These are phyloP conservation scores for Penicillium roqueforti DNA, from an alignment of 495 filamentous ascomycete species.

Conservation along the genomic window DNA sequence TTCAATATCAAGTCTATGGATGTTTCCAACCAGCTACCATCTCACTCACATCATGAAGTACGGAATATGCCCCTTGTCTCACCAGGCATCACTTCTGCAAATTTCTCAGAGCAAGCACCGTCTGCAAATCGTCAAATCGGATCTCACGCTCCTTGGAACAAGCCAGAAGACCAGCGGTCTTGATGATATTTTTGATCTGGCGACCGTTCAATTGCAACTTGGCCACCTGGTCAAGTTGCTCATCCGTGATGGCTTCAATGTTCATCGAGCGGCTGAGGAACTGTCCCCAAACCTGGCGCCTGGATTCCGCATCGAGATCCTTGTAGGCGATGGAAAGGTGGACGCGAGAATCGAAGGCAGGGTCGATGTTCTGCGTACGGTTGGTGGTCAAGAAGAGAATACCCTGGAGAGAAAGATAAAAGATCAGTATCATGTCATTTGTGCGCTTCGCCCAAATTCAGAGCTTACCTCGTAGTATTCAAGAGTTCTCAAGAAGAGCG, in stretches of 20 bases:
- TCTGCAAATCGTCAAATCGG: constrained; percentile 15
- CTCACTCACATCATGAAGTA: not conserved
- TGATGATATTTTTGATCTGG: constrained; percentile 52
- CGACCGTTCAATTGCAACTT: constrained; percentile 27
- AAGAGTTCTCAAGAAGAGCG: constrained; percentile 49
- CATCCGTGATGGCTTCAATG: constrained; percentile 19
- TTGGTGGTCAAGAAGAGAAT: constrained; percentile 61
- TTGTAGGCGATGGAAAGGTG: constrained; percentile 47
- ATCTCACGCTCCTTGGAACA: constrained; percentile 17
- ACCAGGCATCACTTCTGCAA: not conserved
- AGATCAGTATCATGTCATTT: not conserved
- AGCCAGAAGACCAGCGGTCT: constrained; percentile 35
- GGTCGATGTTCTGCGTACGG: constrained; percentile 45
- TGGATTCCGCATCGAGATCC: constrained; percentile 30
- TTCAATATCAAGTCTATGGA: no score
- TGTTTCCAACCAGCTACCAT: no score
- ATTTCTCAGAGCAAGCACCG: constrained; percentile 7
- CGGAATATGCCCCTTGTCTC: not conserved
- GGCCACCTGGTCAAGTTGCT: constrained; percentile 29
- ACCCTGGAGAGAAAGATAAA: constrained; percentile 41
- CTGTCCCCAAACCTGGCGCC: constrained; percentile 29
- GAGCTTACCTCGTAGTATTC: constrained; percentile 44
- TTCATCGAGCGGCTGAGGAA: constrained; percentile 23
- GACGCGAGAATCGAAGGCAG: constrained; percentile 49
- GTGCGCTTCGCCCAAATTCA: not conserved